Base-by-base conservation (phyloP, 2,329 filamentous ascomycete genomes). In the Pseudopithomyces maydicus region DNA sequence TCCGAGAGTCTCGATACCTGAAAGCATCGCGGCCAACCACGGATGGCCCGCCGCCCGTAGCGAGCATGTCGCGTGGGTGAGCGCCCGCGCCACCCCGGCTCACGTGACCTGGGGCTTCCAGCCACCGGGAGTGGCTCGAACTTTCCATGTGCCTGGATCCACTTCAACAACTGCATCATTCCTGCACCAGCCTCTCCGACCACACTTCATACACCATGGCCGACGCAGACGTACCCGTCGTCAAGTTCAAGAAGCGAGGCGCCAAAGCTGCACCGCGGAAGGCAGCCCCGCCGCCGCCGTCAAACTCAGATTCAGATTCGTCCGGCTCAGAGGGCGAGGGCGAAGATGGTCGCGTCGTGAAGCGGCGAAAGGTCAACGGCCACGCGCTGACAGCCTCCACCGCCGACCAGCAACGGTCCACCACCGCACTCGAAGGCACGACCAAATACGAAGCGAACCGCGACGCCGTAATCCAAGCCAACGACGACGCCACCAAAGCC, bases 401-500 rank as follows among this genome's bases (percentile, higher is more conserved):
- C 0, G 61, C 76, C 0, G 84, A 84, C 12, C 83, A 80, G 58
- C 80, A 80, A 51, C 72, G 17, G 10, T 41, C 74, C 36, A 76
- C 75, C 59, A 71, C 77, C 14, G 69, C 73, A 0, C 60, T 70
- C 23, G 72, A 75, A 55, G 74, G 74, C 46, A 78, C 85, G 57
- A 83, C 85, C 45, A 77, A 84, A 61, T 85, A 84, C 76, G 76
- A 82, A 51, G 85, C 88, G 55, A 84, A 91, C 74, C 82, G 88
- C 63, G 83, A 80, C 55, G 77, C 86, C 22, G 81, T 82, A 62
- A 86, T 92, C 66, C 81, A 86, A 66, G 83, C 82, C 61, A 85
- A 85, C 67, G 94, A 94, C 74, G 93, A 97, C 73, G 94, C 95
- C 19, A 98, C 94, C 1, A 97, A 96, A 70, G 85, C 88, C 42